These are phyloP conservation scores for Madurella fahalii DNA, from an alignment of 2,329 filamentous ascomycete genomes.

Conservation along the genomic window DNA sequence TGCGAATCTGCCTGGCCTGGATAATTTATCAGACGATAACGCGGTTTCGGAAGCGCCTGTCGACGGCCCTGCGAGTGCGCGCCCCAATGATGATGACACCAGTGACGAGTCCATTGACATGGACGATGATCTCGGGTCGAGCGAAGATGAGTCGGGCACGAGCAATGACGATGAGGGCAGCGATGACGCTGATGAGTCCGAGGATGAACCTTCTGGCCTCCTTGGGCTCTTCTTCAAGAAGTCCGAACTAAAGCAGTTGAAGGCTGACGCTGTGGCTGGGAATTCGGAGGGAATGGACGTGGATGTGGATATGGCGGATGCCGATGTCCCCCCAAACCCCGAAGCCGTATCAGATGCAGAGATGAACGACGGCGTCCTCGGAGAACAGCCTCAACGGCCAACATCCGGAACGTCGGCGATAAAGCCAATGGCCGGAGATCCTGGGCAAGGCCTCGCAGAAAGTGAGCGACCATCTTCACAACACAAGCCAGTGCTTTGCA, in stretches of 20 bases:
- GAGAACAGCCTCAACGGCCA: background rate
- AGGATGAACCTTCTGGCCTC: slow-evolving; percentile 43
- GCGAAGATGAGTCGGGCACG: slow-evolving; percentile 42
- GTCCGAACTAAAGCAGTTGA: slow-evolving; percentile 52
- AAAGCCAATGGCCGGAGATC: too few species aligned
- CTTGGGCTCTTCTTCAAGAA: slow-evolving; percentile 58
- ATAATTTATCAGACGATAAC: slow-evolving; percentile 29
- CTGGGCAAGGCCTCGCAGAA: too few species aligned
- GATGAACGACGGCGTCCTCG: background rate
- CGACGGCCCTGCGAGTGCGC: slow-evolving; percentile 24
- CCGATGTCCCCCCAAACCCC: slow-evolving; percentile 6
- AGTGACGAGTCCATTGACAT: slow-evolving; percentile 65
- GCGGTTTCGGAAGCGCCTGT: slow-evolving; percentile 21
- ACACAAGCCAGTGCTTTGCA: background rate
- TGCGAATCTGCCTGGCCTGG: slow-evolving; percentile 54
- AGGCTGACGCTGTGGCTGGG: slow-evolving; percentile 35
- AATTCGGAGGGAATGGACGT: slow-evolving; percentile 26
- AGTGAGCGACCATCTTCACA: too few species aligned
- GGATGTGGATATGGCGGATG: slow-evolving; percentile 36
- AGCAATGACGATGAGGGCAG: slow-evolving; percentile 45
- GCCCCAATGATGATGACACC: slow-evolving; percentile 43
- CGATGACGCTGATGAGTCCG: slow-evolving; percentile 39
- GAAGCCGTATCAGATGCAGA: background rate
- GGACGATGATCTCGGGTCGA: slow-evolving; percentile 62
- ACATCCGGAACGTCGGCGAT: background rate